Evolutionary conservation across 352 stramenopile genomes (phyloP).

Genomic region (Globisporangium takayamanum): DNA sequence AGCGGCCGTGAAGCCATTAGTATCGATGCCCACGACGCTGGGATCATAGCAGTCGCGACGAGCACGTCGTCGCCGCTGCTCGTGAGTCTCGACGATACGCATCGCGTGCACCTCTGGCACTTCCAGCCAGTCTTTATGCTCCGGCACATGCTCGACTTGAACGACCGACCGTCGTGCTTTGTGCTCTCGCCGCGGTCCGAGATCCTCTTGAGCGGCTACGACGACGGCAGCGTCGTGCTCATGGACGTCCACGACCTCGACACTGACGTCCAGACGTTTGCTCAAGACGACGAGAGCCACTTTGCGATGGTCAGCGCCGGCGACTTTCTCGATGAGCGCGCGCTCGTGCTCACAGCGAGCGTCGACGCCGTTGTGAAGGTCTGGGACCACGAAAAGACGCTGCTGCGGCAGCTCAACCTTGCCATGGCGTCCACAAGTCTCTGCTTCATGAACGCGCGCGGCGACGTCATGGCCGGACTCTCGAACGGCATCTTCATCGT

Average conservation of each 20-base stretch:
- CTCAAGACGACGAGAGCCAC: conserved; percentile 42
- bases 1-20: conserved; percentile 34
- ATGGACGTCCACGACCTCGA: conserved; percentile 32
- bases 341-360: conserved; percentile 47
- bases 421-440: conserved; percentile 51
- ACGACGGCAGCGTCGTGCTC: conserved; percentile 50
- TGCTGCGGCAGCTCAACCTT: conserved; percentile 52
- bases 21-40: conserved; percentile 48
- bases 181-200: conserved; percentile 42
- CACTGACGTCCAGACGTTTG: conserved; percentile 25
- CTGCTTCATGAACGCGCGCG: conserved; percentile 61
- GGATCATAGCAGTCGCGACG: conserved; percentile 30
- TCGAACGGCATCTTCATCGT: conserved; percentile 51
- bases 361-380: conserved; percentile 70
- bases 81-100: conserved; percentile 42
- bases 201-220: conserved; percentile 49
- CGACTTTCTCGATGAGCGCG: conserved; percentile 58
- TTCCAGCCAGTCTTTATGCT: conserved; percentile 52
- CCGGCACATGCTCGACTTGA: conserved; percentile 40
- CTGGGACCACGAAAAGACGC: conserved; percentile 54
- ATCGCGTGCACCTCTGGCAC: conserved; percentile 46
- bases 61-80: conserved; percentile 42
- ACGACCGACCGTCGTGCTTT: conserved; percentile 45
- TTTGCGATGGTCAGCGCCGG: conserved; percentile 48
- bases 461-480: conserved; percentile 51